Percentiles rank a stretch among this genome's conserved stretches.
phyloP scores from a whole-genome alignment of 2,329 filamentous ascomycete genomes.

The Drechslera avenae region DNA sequence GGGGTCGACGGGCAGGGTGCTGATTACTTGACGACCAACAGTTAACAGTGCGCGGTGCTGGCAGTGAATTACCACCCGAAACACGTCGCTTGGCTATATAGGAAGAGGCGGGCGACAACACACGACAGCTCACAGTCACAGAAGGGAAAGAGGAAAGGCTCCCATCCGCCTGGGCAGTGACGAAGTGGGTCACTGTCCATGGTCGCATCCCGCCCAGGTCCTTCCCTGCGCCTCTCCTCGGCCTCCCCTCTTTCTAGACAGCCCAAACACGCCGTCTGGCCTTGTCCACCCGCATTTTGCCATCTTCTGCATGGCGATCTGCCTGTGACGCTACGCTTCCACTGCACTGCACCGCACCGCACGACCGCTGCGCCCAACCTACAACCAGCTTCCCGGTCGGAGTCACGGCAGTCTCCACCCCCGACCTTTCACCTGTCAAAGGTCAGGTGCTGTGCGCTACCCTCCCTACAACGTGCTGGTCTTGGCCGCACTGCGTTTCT shows the following conservation, averaged over 20 bases:
- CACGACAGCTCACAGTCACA: neutral
- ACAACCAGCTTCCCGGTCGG: slow-evolving; percentile 2
- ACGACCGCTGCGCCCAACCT: neutral
- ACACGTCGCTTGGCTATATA: neutral
- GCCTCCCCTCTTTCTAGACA: neutral
- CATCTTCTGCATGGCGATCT: neutral
- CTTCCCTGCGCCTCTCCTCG: neutral
- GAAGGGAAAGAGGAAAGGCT: slow-evolving; percentile 5
- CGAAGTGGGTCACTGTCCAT: slow-evolving; percentile 9
- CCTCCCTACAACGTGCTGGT: slow-evolving; percentile 1
- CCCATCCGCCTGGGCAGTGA: slow-evolving; percentile 8
- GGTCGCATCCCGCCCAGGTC: slow-evolving; percentile 11
- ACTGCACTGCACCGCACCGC: neutral
- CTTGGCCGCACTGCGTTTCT: neutral
- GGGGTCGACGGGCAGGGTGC: no score
- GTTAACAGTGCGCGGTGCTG: neutral
- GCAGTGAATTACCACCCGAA: neutral
- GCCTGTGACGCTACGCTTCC: no score
- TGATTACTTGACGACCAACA: neutral
- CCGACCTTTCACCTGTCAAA: slow-evolving; percentile 5
- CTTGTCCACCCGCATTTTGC: neutral
- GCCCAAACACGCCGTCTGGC: slow-evolving; percentile 1
- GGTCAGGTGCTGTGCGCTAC: slow-evolving; percentile 5
- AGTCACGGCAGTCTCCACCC: slow-evolving; percentile 6
- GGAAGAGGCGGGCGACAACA: neutral